Evolutionary conservation across 305 asterid species (phyloP).

Genomic region (Euphrasia arctica): DNA sequence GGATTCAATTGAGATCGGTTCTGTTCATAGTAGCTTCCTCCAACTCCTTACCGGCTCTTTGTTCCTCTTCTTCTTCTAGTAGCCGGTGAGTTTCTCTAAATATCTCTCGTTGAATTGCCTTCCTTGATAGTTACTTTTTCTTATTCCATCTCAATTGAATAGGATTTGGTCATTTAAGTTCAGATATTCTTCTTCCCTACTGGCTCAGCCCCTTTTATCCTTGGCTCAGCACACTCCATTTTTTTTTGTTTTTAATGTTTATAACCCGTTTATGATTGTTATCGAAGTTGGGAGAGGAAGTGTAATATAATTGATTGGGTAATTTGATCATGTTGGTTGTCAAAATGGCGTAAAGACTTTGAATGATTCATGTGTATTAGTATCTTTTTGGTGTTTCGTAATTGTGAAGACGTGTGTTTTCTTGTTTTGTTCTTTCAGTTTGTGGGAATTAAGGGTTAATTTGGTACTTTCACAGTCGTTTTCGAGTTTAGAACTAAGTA

Average conservation of each 20-base stretch:
- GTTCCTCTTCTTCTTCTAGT: slow-evolving; percentile 54
- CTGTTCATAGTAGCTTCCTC: slow-evolving; percentile 78
- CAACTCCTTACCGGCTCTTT: slow-evolving; percentile 70
- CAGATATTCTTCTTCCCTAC: not conserved
- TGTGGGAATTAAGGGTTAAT: slow-evolving; percentile 5
- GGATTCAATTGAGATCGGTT: slow-evolving; percentile 97
- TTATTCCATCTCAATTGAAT: slow-evolving; percentile 7
- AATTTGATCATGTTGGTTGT: too few relatives aligned
- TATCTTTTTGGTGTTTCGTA: slow-evolving; percentile 16
- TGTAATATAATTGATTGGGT: too few relatives aligned
- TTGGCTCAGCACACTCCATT: slow-evolving; percentile 15
- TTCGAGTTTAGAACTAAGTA: slow-evolving; percentile 20
- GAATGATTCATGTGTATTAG: slow-evolving; percentile 25
- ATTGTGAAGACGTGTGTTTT: slow-evolving; percentile 18
- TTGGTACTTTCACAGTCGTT: not conserved
- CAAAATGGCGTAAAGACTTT: slow-evolving; percentile 10
- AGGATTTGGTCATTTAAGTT: not conserved
- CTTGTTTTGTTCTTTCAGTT: slow-evolving; percentile 3
- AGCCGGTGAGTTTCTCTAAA: slow-evolving; percentile 62
- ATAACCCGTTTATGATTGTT: not conserved
- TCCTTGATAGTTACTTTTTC: too few relatives aligned
- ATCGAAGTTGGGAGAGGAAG: too few relatives aligned
- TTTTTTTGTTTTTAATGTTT: slow-evolving; percentile 19
- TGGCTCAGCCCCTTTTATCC: slow-evolving; percentile 27
- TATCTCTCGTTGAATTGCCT: slow-evolving; percentile 9